Percentiles rank a stretch among this genome's conserved stretches.
These are phyloP conservation scores for Neurospora tetraspora DNA, from an alignment of 495 filamentous ascomycete genomes.

Conservation along the genomic window DNA sequence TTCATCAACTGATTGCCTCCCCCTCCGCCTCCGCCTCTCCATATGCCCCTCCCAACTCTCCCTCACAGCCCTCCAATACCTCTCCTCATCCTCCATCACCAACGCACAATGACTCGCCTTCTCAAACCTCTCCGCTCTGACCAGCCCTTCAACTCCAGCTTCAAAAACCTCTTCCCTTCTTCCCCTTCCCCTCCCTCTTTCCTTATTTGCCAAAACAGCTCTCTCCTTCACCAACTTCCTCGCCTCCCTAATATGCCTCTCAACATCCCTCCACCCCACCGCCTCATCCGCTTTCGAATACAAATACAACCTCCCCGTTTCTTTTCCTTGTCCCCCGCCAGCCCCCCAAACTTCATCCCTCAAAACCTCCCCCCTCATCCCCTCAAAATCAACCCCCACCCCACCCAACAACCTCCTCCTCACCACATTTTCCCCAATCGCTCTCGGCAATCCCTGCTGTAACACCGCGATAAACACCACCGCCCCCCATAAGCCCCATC, in stretches of 20 bases:
- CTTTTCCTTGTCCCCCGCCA: conserved; percentile 11
- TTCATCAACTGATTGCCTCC: not conserved
- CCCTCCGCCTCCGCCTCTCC: not conserved
- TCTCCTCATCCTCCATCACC: conserved; percentile 5
- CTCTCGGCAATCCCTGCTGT: conserved; percentile 11
- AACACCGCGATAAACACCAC: conserved; percentile 12
- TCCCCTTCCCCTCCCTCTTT: not conserved
- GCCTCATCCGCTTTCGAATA: conserved; percentile 27
- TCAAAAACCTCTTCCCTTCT: conserved; percentile 9
- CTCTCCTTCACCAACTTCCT: not conserved
- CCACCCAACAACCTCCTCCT: conserved; percentile 12
- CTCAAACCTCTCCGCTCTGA: not conserved
- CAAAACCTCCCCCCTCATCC: conserved; percentile 17
- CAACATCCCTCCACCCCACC: conserved; percentile 23
- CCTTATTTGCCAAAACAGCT: too few relatives aligned
- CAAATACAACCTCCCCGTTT: conserved; percentile 19
- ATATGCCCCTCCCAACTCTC: conserved; percentile 13
- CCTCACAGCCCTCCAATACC: conserved; percentile 18
- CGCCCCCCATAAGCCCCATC: not conserved
- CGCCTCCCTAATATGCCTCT: conserved; percentile 11
- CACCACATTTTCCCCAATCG: conserved; percentile 9
- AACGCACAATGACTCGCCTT: conserved; percentile 26
- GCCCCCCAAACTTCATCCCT: not conserved
- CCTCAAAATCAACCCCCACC: conserved; percentile 10
- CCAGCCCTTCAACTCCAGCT: conserved; percentile 17